Evolutionary conservation across 176 grass and related monocot genomes (phyloP), one percentile per base, ranked within the genome.

Genomic region (Eleusine coracana): DNA sequence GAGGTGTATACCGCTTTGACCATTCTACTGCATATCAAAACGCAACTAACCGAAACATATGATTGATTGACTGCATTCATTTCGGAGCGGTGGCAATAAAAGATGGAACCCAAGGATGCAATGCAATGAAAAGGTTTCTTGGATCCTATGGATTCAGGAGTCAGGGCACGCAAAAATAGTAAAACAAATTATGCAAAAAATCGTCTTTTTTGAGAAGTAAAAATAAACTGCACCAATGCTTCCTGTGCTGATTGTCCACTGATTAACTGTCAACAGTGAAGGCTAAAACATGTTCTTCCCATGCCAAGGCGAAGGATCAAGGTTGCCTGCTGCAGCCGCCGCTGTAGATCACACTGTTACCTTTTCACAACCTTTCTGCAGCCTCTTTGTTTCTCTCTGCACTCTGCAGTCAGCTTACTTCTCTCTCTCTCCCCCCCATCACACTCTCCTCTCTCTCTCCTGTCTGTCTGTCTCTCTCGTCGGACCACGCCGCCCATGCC

Each of bases 361-460:
- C 75, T 65, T 65, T 78, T 46, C 59, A 11, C 59, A 29, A 9
- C 68, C 54, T 84, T 75, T 76, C 55, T 72, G 52, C 39, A 13
- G 14, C 17, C 16, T 37, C 16, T 37, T 55, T 40, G 4, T 25
- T 13, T 3, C 12, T 10, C 49, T 21, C 72, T 34, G 46, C 37
- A 1, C 13, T 10, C 31, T 34, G 31, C 31, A 34, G 31, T 1
- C 31, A 34, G 31, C 2, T 34, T 34, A 1, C 31, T 34, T 7
- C 69, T 49, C 42, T 7, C 10, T 21, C 8, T 34, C 27, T 21
- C 27, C 0, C 40, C 62, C 0, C 27, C 10, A 14, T 7, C 12
- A 42, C 38, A 2, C 31, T 34, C 31, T 34, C 31, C 42, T 7
- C 10, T 21, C 40, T 21, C 27, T 1, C 40, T n/a, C 62, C 0